These are phyloP conservation scores for Purpureocillium lavendulum DNA, from an alignment of 2,329 filamentous ascomycete species.

Conservation along the genomic window DNA sequence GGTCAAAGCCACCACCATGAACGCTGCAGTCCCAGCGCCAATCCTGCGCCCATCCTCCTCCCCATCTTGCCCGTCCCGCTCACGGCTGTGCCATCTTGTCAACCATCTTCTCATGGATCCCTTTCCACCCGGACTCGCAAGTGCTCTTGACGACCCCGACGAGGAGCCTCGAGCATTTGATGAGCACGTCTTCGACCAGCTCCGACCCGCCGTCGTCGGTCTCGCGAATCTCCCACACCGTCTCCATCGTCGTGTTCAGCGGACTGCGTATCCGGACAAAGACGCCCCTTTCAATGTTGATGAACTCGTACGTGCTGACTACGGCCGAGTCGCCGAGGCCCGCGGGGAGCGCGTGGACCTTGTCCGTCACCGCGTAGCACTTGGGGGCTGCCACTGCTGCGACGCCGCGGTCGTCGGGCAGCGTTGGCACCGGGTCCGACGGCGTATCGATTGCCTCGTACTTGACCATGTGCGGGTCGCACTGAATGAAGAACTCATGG, in stretches of 20 bases:
- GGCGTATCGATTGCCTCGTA: slow-evolving; percentile 26
- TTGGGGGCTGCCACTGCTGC: slow-evolving; percentile 18
- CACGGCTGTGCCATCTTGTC: slow-evolving; percentile 17
- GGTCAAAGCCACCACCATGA: too few relatives aligned
- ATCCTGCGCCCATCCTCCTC: too few relatives aligned
- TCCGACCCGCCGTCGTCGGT: slow-evolving; percentile 23
- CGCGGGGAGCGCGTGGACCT: slow-evolving; percentile 42
- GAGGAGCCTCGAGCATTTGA: slow-evolving; percentile 41
- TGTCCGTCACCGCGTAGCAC: slow-evolving; percentile 40
- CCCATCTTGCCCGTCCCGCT: not conserved
- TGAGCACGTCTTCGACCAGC: slow-evolving; percentile 40
- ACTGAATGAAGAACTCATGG: slow-evolving; percentile 41
- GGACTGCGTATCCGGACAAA: slow-evolving; percentile 45
- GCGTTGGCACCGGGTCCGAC: slow-evolving; percentile 16
- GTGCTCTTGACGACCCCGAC: slow-evolving; percentile 39
- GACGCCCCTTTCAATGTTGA: slow-evolving; percentile 37
- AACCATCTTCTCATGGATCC: slow-evolving; percentile 41
- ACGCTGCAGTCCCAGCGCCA: too few relatives aligned
- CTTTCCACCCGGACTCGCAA: slow-evolving; percentile 41
- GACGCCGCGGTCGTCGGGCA: slow-evolving; percentile 18
- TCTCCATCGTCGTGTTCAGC: slow-evolving; percentile 44
- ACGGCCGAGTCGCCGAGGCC: slow-evolving; percentile 48
- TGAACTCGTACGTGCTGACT: slow-evolving; percentile 45
- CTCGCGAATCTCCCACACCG: slow-evolving; percentile 35
- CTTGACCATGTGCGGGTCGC: slow-evolving; percentile 42